A percentile compares a stretch with the other conserved stretches of the same genome.
Evolutionary conservation across 2,329 filamentous ascomycete species (phyloP).

Genomic region (Aspergillus tubingensis): DNA sequence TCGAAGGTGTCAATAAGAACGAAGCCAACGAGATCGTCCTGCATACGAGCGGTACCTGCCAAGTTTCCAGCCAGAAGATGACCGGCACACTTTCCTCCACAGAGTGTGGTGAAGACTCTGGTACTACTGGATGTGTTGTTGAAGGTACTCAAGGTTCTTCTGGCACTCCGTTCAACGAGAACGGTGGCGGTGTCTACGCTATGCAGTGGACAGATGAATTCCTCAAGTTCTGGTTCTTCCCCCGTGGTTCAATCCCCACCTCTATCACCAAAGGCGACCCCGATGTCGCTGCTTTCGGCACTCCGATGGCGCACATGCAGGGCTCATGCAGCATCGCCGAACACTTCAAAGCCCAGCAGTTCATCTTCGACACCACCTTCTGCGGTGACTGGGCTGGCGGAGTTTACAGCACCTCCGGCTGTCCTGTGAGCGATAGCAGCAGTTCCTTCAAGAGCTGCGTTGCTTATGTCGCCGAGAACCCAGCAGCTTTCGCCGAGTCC

Average conservation of each 20-base stretch:
- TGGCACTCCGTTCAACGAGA: constrained; percentile 56
- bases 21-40: constrained; percentile 50
- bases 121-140: constrained; percentile 45
- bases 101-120: constrained; percentile 50
- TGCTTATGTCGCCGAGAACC: constrained; percentile 71
- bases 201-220: constrained; percentile 49
- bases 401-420: constrained; percentile 51
- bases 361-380: constrained; percentile 56
- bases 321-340: constrained; percentile 44
- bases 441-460: constrained; percentile 65
- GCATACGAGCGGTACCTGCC: constrained; percentile 51
- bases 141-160: constrained; percentile 46
- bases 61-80: constrained; percentile 46
- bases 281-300: constrained; percentile 49
- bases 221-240: constrained; percentile 57
- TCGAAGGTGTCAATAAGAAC: constrained; percentile 54
- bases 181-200: constrained; percentile 53
- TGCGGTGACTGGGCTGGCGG: constrained; percentile 59
- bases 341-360: constrained; percentile 44
- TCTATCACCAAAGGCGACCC: constrained; percentile 49
- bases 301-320: constrained; percentile 48
- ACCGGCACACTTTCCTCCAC: constrained; percentile 51
- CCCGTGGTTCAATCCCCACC: constrained; percentile 45
- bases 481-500: constrained; percentile 67
- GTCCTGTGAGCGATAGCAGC: constrained; percentile 62